Conservation (phyloP, 768 basidiomycete species). For the Calvatia gigantea region DNA sequence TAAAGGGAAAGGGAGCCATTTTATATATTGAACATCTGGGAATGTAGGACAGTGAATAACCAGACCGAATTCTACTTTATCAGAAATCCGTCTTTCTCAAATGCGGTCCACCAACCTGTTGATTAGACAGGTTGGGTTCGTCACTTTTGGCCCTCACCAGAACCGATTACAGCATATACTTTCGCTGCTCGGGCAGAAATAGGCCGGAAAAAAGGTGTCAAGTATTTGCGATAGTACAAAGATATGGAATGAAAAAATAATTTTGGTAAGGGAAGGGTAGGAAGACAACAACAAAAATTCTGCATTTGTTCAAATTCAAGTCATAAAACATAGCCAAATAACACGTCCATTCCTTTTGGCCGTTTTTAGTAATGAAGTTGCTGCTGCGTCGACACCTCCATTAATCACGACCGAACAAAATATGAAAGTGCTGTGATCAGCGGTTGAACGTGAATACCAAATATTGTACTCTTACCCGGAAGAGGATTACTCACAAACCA, state of each 20-base stretch:
- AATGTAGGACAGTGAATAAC: conserved; percentile 16
- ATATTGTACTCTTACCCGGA: not conserved
- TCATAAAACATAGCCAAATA: conserved; percentile 22
- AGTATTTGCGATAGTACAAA: not conserved
- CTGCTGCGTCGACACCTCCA: not conserved
- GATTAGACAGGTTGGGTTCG: conserved; percentile 49
- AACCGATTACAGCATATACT: conserved; percentile 70
- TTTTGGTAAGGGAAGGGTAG: not conserved
- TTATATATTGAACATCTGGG: conserved; percentile 28
- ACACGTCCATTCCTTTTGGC: conserved; percentile 10
- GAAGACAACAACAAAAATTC: not conserved
- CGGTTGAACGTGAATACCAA: not conserved
- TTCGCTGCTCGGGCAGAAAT: conserved; percentile 78
- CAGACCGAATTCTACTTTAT: conserved; percentile 29
- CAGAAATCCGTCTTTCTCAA: conserved; percentile 31
- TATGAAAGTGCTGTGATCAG: not conserved
- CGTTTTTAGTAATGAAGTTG: not conserved
- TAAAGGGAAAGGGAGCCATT: conserved; percentile 5
- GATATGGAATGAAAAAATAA: conserved; percentile 1
- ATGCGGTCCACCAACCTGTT: conserved; percentile 48
- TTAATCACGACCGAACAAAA: not conserved
- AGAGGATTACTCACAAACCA: not conserved
- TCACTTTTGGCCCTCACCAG: conserved; percentile 74
- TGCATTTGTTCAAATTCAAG: not conserved
- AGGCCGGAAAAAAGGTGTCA: conserved; percentile 36